Percentiles rank a stretch among this genome's conserved stretches.
Evolutionary conservation across 2,329 filamentous ascomycete species (phyloP).

Genomic region (Diaporthe destruens): DNA sequence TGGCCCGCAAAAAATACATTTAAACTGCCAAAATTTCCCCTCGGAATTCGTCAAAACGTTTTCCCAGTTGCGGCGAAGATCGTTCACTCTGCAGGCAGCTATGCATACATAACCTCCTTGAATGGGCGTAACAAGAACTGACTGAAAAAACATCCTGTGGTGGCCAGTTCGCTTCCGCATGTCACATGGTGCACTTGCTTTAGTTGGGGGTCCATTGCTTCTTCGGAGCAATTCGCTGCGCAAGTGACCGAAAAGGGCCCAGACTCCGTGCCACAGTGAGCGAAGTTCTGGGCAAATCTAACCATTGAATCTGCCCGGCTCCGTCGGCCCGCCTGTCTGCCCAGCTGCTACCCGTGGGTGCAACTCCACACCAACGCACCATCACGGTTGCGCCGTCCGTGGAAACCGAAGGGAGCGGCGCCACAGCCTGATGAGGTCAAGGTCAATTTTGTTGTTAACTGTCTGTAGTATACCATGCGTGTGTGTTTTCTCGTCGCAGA

Average conservation of each 20-base stretch:
- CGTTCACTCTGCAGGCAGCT: no score
- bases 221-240: slow-evolving; percentile 22
- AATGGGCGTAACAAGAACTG: background rate
- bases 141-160: background rate
- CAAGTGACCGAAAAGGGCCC: background rate
- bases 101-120: background rate
- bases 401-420: slow-evolving; percentile 4
- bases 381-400: slow-evolving; percentile 14
- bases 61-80: background rate
- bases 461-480: background rate
- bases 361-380: background rate
- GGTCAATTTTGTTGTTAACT: no score
- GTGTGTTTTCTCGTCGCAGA: background rate
- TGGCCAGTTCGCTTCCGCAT: background rate
- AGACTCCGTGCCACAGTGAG: background rate
- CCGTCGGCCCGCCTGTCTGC: slow-evolving; percentile 19
- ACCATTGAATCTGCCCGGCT: background rate
- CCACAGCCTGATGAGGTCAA: background rate
- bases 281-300: slow-evolving; percentile 29
- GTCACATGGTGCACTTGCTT: background rate
- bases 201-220: no score
- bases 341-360: background rate
- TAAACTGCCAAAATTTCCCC: no score
- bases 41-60: background rate
- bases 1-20: background rate